A percentile compares a stretch with the other conserved stretches of the same genome.
Evolutionary conservation across 352 stramenopile genomes (phyloP).

Genomic region (Globisporangium solare): DNA sequence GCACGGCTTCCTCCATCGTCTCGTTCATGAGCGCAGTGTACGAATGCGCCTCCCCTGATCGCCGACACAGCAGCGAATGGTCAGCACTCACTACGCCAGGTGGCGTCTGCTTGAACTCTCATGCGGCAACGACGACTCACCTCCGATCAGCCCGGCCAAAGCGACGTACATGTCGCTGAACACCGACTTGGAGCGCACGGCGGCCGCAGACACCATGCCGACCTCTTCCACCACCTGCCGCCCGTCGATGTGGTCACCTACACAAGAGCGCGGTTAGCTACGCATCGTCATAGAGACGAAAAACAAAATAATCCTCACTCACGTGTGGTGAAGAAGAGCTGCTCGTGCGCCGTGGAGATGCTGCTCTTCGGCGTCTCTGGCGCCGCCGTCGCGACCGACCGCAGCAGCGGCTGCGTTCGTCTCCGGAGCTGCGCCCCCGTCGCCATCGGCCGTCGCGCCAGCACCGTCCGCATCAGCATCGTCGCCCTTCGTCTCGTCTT

Average conservation of each 20-base stretch:
- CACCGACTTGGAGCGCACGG: slow-evolving; percentile 79
- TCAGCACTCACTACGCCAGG: too few species aligned
- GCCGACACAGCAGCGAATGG: neutral
- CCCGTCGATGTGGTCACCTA: slow-evolving; percentile 63
- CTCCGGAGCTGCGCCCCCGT: too few species aligned
- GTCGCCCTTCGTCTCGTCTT: too few species aligned
- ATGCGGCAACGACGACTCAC: slow-evolving; percentile 18
- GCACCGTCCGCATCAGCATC: too few species aligned
- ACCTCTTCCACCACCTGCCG: slow-evolving; percentile 71
- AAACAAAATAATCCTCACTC: neutral
- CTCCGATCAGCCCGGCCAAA: slow-evolving; percentile 59
- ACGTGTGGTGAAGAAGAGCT: slow-evolving; percentile 75
- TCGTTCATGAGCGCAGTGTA: slow-evolving; percentile 85
- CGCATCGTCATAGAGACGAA: neutral
- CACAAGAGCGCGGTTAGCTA: neutral
- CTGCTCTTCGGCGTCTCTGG: neutral
- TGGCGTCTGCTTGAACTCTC: neutral
- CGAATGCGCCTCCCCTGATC: slow-evolving; percentile 51
- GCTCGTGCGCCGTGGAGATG: slow-evolving; percentile 8
- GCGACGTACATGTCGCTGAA: slow-evolving; percentile 82
- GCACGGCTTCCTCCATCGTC: slow-evolving; percentile 70
- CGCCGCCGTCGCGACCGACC: neutral
- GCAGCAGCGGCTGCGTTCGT: too few species aligned
- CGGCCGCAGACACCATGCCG: slow-evolving; percentile 66
- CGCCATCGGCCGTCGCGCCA: too few species aligned